These are phyloP conservation scores for Ilyonectria destructans DNA, from an alignment of 2,329 filamentous ascomycete genomes.

Conservation along the genomic window DNA sequence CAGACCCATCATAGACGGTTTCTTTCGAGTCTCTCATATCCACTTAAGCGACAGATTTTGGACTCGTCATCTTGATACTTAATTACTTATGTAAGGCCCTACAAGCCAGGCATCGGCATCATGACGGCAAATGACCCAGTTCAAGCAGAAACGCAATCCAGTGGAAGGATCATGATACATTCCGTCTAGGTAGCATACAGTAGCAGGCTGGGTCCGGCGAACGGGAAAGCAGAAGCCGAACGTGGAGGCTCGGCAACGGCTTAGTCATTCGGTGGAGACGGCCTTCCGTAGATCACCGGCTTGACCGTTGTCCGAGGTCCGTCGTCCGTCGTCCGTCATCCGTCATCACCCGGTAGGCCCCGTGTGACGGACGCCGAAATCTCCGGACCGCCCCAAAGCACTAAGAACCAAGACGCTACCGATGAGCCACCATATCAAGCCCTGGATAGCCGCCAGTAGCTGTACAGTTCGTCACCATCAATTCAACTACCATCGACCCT, in stretches of 20 bases:
- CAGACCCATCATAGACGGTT: not conserved
- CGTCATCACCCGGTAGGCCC: not conserved
- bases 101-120: not conserved
- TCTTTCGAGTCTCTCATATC: not conserved
- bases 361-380: not conserved
- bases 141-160: not conserved
- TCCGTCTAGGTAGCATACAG: not conserved
- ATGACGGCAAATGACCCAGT: conserved; percentile 1
- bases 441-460: not conserved
- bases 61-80: not conserved
- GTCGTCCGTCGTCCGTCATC: not conserved
- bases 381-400: not conserved
- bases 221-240: not conserved
- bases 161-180: not conserved
- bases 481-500: not conserved
- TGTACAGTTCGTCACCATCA: not conserved
- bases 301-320: not conserved
- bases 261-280: not conserved
- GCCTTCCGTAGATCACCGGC: not conserved
- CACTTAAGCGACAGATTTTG: not conserved
- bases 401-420: not conserved
- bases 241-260: not conserved
- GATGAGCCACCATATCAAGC: conserved; percentile 2
- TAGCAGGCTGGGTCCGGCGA: not conserved
- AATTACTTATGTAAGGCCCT: not conserved